phyloP scores from a whole-genome alignment of 2,329 filamentous ascomycete species.

The Paraphaeosphaeria sporulosa region DNA sequence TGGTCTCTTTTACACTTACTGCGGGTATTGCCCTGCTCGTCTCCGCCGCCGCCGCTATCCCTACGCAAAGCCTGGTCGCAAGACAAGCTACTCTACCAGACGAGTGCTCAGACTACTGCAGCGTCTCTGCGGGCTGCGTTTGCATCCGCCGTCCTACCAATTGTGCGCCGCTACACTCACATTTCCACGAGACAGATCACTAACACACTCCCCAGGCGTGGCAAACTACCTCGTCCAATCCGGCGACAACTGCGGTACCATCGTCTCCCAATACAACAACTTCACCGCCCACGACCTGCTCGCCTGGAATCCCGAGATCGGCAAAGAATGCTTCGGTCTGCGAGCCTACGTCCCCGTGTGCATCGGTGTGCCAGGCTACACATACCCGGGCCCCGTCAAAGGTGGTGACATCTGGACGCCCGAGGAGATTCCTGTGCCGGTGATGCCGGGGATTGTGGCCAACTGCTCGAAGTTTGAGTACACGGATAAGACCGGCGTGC shows the following conservation, averaged over 20 bases:
- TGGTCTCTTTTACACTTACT: conserved; percentile 26
- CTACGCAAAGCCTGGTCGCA: conserved; percentile 14
- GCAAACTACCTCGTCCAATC: conserved; percentile 37
- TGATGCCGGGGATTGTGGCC: conserved; percentile 38
- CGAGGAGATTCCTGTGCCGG: conserved; percentile 34
- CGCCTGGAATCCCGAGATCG: conserved; percentile 45
- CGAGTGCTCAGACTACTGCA: conserved; percentile 31
- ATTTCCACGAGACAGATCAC: not conserved
- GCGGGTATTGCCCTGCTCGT: conserved; percentile 24
- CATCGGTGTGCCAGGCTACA: conserved; percentile 35
- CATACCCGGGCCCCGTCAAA: conserved; percentile 29
- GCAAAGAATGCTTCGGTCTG: conserved; percentile 38
- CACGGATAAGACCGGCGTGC: conserved; percentile 22
- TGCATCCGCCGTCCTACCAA: conserved; percentile 33
- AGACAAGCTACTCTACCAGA: conserved; percentile 24
- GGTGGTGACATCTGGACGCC: conserved; percentile 28
- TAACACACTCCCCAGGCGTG: conserved; percentile 16
- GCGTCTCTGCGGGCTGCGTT: conserved; percentile 27
- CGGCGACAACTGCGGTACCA: conserved; percentile 40
- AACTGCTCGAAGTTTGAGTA: conserved; percentile 40
- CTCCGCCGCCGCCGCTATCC: conserved; percentile 16
- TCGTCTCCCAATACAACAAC: conserved; percentile 41
- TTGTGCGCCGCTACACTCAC: conserved; percentile 18
- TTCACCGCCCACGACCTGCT: conserved; percentile 46
- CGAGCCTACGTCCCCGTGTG: conserved; percentile 45